These are phyloP conservation scores for Aspergillus sclerotiicarbonarius DNA, from an alignment of 495 filamentous ascomycete species.

Conservation along the genomic window DNA sequence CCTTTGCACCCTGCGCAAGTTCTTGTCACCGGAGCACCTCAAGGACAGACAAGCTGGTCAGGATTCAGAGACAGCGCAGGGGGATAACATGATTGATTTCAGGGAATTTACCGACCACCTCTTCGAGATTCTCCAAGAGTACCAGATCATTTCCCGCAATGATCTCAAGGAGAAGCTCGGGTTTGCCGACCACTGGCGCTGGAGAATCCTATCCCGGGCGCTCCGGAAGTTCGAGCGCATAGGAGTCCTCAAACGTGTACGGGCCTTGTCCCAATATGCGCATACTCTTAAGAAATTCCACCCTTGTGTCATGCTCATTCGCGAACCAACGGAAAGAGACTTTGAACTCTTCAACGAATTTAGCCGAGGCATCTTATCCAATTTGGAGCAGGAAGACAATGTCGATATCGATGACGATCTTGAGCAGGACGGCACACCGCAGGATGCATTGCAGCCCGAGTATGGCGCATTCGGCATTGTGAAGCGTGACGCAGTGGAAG, in stretches of 20 bases:
- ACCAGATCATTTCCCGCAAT: conserved; percentile 47
- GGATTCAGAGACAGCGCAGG: conserved; percentile 5
- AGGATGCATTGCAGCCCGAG: conserved; percentile 9
- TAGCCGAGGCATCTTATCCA: conserved; percentile 24
- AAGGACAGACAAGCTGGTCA: conserved; percentile 13
- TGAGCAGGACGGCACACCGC: conserved; percentile 11
- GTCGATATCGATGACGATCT: conserved; percentile 41
- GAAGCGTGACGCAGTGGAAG: conserved; percentile 30
- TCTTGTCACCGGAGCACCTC: conserved; percentile 33
- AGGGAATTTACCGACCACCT: conserved; percentile 42
- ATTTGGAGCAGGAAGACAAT: conserved; percentile 40
- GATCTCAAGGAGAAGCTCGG: conserved; percentile 66
- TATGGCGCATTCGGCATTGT: conserved; percentile 26
- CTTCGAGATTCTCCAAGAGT: conserved; percentile 45
- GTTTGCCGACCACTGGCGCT: conserved; percentile 58
- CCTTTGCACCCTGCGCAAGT: conserved; percentile 60
- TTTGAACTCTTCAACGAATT: conserved; percentile 54
- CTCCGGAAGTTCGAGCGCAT: conserved; percentile 66
- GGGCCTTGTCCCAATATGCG: conserved; percentile 52
- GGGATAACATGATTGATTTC: conserved; percentile 38
- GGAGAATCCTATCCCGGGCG: conserved; percentile 64
- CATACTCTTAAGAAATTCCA: conserved; percentile 32
- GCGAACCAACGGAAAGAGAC: conserved; percentile 69
- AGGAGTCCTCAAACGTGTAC: conserved; percentile 67
- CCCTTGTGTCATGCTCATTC: conserved; percentile 68